Evolutionary conservation across 345 rosid species (phyloP), one percentile per base, ranked within the genome.

Genomic region (Moricandia moricandioides): DNA sequence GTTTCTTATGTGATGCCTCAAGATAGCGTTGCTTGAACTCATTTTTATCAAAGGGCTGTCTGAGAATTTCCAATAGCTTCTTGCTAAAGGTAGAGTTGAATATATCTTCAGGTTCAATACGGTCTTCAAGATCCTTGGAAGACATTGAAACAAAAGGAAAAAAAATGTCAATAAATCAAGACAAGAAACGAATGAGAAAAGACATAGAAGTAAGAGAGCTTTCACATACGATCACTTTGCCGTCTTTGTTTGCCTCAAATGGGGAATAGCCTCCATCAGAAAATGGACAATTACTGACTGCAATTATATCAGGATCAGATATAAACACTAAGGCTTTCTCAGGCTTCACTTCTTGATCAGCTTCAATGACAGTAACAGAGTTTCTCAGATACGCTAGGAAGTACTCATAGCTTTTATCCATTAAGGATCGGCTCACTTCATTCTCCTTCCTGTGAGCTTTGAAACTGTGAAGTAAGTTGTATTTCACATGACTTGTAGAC

Each of bases 291-390:
- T 54, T 2, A 55, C 84, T 87, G 77, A 84, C 4, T 35, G 71
- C 78, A 68, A 86, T 52, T 10, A 85, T 81, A 65, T 85, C 90
- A 13, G 84, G 82, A 80, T 89, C 90, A 9, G 84, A 85, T 14
- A 78, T 67, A 79, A 70, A 40, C 51, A 60, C 81, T 58, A 40
- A 31, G 47, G 70, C 83, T 73, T n/a, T 70, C 60, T 71, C 69
- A 78, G 80, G 35, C 43, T 54, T 70, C 60, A 16, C 54, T 56
- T 70, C 27, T 33, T 0, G 61, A 4, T 17, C 55, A 11, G 64
- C 30, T 49, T 69, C 70, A 8, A 56, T 3, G 40, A 24, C 21
- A 2, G 51, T 47, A 45, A 80, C 72, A 45, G 79, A 74, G 2
- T 43, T 65, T 59, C 33, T 75, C 24, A 73, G 8, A 73, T 10